Percentiles rank a stretch among this genome's conserved stretches.
Conservation (phyloP, 257 asterid species). For the Thymus mandschuricus region DNA sequence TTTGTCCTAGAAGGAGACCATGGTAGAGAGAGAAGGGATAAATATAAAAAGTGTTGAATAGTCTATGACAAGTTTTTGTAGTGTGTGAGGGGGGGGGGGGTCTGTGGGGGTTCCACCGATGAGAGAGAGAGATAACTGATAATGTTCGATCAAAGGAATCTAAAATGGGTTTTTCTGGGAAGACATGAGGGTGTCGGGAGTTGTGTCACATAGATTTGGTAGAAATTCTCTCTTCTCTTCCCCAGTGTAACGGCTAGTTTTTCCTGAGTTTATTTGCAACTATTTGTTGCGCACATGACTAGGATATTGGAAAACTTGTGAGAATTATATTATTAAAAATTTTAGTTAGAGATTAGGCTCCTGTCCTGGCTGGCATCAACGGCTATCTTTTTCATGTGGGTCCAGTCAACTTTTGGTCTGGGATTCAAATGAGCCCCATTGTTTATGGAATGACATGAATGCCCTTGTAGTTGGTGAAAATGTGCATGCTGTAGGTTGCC, state of each 20-base stretch:
- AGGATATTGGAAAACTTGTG: slow-evolving; percentile 38
- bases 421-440: slow-evolving; percentile 9
- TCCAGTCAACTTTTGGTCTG: slow-evolving; percentile 27
- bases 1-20: too few relatives aligned
- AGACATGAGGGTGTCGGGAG: slow-evolving; percentile 30
- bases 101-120: background rate
- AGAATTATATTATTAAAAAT: slow-evolving; percentile 10
- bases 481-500: background rate
- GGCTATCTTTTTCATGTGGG: slow-evolving; percentile 76
- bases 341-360: slow-evolving; percentile 35
- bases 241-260: slow-evolving; percentile 78
- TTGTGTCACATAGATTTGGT: slow-evolving; percentile 31
- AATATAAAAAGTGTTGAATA: slow-evolving; percentile 24
- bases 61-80: slow-evolving; percentile 42
- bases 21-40: background rate
- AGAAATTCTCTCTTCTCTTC: slow-evolving; percentile 15
- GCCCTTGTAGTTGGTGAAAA: slow-evolving; percentile 13
- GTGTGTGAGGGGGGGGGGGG: slow-evolving; percentile 5
- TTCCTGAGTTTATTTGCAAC: slow-evolving; percentile 39
- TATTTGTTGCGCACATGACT: slow-evolving; percentile 37
- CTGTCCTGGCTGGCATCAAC: slow-evolving; percentile 42
- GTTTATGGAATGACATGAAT: slow-evolving; percentile 11
- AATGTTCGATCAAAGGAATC: slow-evolving; percentile 29
- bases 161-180: slow-evolving; percentile 32
- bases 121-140: slow-evolving; percentile 3